Evolutionary conservation across 306 rosid species (phyloP).

Genomic region (Castanospermum australe): DNA sequence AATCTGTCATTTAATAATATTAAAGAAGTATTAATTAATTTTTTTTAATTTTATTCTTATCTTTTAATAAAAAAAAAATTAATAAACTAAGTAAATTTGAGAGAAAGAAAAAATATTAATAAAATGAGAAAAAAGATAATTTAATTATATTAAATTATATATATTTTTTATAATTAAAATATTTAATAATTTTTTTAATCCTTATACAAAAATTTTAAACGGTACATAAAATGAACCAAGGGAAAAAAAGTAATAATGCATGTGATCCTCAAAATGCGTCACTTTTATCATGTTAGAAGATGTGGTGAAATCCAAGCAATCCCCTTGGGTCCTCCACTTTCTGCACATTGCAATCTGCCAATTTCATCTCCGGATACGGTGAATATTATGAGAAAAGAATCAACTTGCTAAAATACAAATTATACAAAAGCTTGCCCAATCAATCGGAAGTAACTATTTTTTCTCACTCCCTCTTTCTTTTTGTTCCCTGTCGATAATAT

Average conservation of each 20-base stretch:
- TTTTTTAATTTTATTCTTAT: no score
- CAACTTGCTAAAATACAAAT: slow-evolving; percentile 19
- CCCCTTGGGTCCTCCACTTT: slow-evolving; percentile 34
- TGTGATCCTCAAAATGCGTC: slow-evolving; percentile 19
- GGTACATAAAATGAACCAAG: no score
- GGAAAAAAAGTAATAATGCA: background rate
- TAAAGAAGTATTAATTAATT: no score
- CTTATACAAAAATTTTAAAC: no score
- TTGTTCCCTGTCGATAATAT: slow-evolving; percentile 8
- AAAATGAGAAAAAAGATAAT: no score
- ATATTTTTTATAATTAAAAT: no score
- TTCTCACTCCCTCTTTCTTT: background rate
- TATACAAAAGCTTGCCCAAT: background rate
- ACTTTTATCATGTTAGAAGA: slow-evolving; percentile 16
- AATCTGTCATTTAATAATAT: no score
- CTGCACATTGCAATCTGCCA: slow-evolving; percentile 1
- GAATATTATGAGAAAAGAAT: background rate
- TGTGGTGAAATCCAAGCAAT: slow-evolving; percentile 70
- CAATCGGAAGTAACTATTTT: background rate
- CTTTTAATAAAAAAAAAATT: no score
- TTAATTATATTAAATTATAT: no score
- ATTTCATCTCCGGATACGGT: background rate
- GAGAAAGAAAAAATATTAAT: no score
- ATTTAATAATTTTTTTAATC: no score
- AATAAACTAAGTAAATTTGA: no score